Conservation (phyloP, 139 green algal genomes). For the Chlamydomonas eustigma region DNA sequence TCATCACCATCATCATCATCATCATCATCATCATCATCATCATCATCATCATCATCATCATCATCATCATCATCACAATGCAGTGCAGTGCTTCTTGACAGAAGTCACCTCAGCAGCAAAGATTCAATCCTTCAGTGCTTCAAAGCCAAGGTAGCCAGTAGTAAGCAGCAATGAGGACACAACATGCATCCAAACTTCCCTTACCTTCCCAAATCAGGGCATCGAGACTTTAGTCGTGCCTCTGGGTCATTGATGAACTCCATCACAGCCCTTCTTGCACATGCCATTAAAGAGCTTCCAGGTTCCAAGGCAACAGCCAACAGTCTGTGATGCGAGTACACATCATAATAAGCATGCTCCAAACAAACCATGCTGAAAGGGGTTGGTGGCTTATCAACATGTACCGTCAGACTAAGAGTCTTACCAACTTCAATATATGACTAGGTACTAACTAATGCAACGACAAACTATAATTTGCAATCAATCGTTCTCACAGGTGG, state of each 20-base stretch:
- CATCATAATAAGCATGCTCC: no score
- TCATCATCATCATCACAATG: background rate
- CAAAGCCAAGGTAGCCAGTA: no score
- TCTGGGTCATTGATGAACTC: background rate
- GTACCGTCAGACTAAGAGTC: no score
- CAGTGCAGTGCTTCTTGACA: no score
- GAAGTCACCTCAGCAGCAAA: no score
- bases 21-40: background rate
- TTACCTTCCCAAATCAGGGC: slow-evolving; percentile 23
- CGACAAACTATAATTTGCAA: no score
- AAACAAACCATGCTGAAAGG: no score
- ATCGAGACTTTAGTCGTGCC: slow-evolving; percentile 14
- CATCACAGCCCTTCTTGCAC: background rate
- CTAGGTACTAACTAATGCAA: no score
- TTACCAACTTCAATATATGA: no score
- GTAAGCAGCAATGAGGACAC: background rate
- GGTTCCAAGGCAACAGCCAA: slow-evolving; percentile 4
- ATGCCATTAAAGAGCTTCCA: background rate
- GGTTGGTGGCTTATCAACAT: no score
- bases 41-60: background rate
- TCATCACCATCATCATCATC: background rate
- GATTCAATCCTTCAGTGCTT: no score
- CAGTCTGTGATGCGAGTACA: no score
- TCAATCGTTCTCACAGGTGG: slow-evolving; percentile 22
- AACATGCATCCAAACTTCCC: background rate